phyloP scores from a whole-genome alignment of 371 early-diverging fungal genomes.

The Funneliformis caledonium region DNA sequence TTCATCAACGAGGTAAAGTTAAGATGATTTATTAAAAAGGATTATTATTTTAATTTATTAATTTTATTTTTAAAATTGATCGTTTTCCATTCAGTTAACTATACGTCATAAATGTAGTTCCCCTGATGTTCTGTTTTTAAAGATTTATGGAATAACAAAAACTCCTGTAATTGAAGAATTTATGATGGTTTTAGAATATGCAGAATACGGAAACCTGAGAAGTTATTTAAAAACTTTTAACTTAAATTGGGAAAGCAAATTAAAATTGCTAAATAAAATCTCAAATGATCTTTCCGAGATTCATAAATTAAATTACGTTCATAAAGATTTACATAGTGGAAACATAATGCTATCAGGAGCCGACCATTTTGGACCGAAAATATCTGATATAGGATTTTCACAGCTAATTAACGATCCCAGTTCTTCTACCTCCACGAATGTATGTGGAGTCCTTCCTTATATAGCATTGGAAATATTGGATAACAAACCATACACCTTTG shows the following conservation, averaged over 20 bases:
- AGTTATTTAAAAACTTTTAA: background rate
- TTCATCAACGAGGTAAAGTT: background rate
- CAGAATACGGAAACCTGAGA: constrained; percentile 22
- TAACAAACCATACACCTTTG: background rate
- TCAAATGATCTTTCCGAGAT: background rate
- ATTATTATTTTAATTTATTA: background rate
- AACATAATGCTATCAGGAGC: constrained; percentile 18
- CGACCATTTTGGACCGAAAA: background rate
- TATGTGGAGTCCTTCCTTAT: constrained; percentile 21
- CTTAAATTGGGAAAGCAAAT: constrained; percentile 12
- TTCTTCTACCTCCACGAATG: background rate
- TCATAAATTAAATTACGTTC: background rate
- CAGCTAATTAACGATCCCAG: background rate
- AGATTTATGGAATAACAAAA: constrained; percentile 16
- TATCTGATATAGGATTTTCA: background rate
- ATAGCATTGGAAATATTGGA: constrained; percentile 19
- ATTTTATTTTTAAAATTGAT: background rate
- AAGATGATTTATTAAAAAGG: background rate
- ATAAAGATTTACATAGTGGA: constrained; percentile 33
- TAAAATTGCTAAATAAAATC: background rate
- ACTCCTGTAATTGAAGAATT: background rate
- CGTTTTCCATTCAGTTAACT: background rate
- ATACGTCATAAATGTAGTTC: background rate
- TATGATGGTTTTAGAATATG: constrained; percentile 19
- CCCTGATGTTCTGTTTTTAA: background rate